Conservation (phyloP, 352 stramenopile species). For the Phytophthora tentaculata region DNA sequence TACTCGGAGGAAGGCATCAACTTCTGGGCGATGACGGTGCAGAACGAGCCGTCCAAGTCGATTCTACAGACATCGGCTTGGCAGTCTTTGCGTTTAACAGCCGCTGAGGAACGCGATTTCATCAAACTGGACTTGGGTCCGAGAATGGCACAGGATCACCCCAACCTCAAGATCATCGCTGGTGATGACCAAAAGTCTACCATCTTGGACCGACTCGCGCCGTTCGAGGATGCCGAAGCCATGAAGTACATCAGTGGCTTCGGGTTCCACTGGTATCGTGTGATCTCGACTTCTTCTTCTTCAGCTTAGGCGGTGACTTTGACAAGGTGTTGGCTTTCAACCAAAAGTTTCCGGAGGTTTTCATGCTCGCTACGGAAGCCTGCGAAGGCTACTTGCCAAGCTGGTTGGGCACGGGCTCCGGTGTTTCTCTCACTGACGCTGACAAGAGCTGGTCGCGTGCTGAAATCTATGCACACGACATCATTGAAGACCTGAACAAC, state of each 20-base stretch:
- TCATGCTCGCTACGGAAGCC: slow-evolving; percentile 83
- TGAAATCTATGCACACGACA: slow-evolving; percentile 83
- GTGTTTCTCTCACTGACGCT: slow-evolving; percentile 43
- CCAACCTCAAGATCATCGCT: slow-evolving; percentile 83
- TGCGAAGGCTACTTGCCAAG: slow-evolving; percentile 64
- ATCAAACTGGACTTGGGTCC: slow-evolving; percentile 84
- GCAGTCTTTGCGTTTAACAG: slow-evolving; percentile 61
- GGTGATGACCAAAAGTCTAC: slow-evolving; percentile 87
- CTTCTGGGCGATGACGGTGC: slow-evolving; percentile 69
- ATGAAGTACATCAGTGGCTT: slow-evolving; percentile 80
- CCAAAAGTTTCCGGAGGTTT: slow-evolving; percentile 62
- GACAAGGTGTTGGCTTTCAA: slow-evolving; percentile 52
- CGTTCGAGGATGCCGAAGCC: slow-evolving; percentile 53
- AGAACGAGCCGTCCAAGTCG: slow-evolving; percentile 75
- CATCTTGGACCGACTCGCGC: slow-evolving; percentile 48
- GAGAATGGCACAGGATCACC: slow-evolving; percentile 63
- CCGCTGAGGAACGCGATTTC: slow-evolving; percentile 60
- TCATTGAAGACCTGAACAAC: slow-evolving; percentile 87
- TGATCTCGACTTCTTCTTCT: slow-evolving; percentile 58
- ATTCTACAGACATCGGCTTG: slow-evolving; percentile 54
- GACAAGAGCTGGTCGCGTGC: slow-evolving; percentile 61
- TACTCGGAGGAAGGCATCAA: slow-evolving; percentile 79
- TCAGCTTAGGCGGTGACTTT: slow-evolving; percentile 47
- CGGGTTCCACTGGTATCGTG: slow-evolving; percentile 88
- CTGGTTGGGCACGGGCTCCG: slow-evolving; percentile 52